Base-by-base conservation (phyloP, 345 rosid species). In the Euclidium syriacum region DNA sequence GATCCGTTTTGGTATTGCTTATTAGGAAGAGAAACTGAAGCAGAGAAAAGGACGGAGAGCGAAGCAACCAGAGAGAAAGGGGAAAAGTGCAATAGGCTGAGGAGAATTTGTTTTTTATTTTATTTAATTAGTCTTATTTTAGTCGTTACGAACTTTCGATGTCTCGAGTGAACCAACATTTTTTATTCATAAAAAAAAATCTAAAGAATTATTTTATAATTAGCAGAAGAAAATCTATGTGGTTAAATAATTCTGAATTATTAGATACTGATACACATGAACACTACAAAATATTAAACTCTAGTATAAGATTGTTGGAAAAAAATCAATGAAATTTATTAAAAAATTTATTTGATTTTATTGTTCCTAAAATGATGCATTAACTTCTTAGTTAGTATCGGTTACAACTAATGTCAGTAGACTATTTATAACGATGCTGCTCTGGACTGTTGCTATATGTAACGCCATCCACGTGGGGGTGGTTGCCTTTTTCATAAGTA, bases 1-100 rank as follows among this genome's bases (percentile, higher is more conserved):
- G 74, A 70, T 70, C 74, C 56, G 68, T 70, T 70, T 62, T 44
- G 52, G 61, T 56, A 63, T 71, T 71, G 71, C 70, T 71, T 64
- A 60, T 64, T 49, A 10, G 53, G 55, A 64, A 40, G 61, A 63
- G 75, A 67, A 71, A 71, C 71, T 56, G 75, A 71, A 58, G 57
- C 59, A 41, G 65, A 64, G 75, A 64, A 42, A 64, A 71, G 3
- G 60, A 71, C 70, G 66, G 75, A 50, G 71, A 71, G 48, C 70
- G 49, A 71, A 71, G 27, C 38, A 3, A 27, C 26, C 34, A 46
- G 7, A 47, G 36, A 38, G 17, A 62, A 1, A 46, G 4, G 7
- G 9, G 3, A 26, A 15, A 62, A 69, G 47, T 52, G 17, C 2
- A 23, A 44, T 11, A 18, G 9, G n/a, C 6, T 26, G 7, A 48